These are phyloP conservation scores for Paraphaeosphaeria minitans DNA, from an alignment of 2,329 filamentous ascomycete species.

Conservation along the genomic window DNA sequence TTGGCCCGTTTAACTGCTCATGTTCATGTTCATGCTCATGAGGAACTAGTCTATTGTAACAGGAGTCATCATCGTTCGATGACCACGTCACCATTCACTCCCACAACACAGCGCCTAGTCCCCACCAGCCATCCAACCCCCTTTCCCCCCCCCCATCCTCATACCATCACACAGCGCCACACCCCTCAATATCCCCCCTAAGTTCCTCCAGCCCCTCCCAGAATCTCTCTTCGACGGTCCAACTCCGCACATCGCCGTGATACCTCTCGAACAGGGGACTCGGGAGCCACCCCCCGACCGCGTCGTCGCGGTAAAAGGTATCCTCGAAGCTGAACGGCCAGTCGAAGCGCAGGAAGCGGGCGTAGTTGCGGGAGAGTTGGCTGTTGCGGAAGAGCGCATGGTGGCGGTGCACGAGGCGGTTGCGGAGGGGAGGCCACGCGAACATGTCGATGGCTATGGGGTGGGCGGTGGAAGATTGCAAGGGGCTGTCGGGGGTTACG, in stretches of 20 bases:
- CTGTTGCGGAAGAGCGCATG: slow-evolving; percentile 25
- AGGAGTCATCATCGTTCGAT: no score
- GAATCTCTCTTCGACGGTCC: slow-evolving; percentile 33
- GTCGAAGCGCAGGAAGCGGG: slow-evolving; percentile 34
- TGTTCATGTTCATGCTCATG: no score
- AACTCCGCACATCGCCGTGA: slow-evolving; percentile 34
- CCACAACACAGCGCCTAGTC: not conserved
- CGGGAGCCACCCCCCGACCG: slow-evolving; percentile 20
- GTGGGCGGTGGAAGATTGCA: slow-evolving; percentile 33
- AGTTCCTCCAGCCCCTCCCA: slow-evolving; percentile 38
- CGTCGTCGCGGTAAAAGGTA: slow-evolving; percentile 34
- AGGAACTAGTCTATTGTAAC: no score
- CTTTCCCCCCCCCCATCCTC: not conserved
- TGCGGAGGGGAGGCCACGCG: slow-evolving; percentile 40
- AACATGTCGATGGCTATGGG: slow-evolving; percentile 42
- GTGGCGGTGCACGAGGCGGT: slow-evolving; percentile 34
- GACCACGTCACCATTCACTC: no score
- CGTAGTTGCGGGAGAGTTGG: slow-evolving; percentile 31
- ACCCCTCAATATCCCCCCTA: slow-evolving; percentile 38
- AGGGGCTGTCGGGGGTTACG: slow-evolving; percentile 15
- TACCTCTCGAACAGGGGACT: slow-evolving; percentile 40
- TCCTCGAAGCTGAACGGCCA: slow-evolving; percentile 43
- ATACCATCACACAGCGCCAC: slow-evolving; percentile 14
- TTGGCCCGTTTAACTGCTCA: no score
- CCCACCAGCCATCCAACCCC: not conserved